Percentiles rank a stretch among this genome's conserved stretches.
Conservation (phyloP, 345 rosid genomes). For the Gossypium raimondii region DNA sequence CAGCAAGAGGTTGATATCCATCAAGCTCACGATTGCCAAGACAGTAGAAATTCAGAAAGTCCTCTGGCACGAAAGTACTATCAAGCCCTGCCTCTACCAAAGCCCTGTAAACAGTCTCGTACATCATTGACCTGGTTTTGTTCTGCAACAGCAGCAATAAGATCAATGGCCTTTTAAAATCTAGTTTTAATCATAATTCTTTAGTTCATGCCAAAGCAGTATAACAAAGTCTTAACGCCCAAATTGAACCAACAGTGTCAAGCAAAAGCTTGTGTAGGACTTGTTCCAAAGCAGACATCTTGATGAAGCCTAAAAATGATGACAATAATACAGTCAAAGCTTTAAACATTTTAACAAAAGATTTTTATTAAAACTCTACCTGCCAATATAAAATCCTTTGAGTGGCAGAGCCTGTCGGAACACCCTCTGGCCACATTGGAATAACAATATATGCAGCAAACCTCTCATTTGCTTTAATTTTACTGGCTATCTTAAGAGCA, state of each 20-base stretch:
- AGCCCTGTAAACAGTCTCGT: slow-evolving; percentile 82
- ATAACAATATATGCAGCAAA: slow-evolving; percentile 88
- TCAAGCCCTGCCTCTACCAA: slow-evolving; percentile 81
- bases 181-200: slow-evolving; percentile 6
- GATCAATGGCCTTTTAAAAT: background rate
- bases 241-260: background rate
- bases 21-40: slow-evolving; percentile 81
- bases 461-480: slow-evolving; percentile 83
- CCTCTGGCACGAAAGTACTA: slow-evolving; percentile 59
- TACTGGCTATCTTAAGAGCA: slow-evolving; percentile 82
- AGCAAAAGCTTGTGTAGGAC: background rate
- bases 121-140: slow-evolving; percentile 99
- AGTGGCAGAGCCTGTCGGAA: slow-evolving; percentile 82
- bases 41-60: slow-evolving; percentile 90
- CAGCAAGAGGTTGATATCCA: slow-evolving; percentile 5
- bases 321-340: slow-evolving; percentile 3
- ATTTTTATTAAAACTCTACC: slow-evolving; percentile 36
- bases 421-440: slow-evolving; percentile 99
- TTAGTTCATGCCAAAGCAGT: background rate
- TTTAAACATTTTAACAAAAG: slow-evolving; percentile 11
- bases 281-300: background rate
- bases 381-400: slow-evolving; percentile 98
- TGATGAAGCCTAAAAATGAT: background rate
- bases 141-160: slow-evolving; percentile 44
- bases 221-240: background rate